phyloP scores from a whole-genome alignment of 2,329 filamentous ascomycete species.

The Nannizziopsis barbatae region DNA sequence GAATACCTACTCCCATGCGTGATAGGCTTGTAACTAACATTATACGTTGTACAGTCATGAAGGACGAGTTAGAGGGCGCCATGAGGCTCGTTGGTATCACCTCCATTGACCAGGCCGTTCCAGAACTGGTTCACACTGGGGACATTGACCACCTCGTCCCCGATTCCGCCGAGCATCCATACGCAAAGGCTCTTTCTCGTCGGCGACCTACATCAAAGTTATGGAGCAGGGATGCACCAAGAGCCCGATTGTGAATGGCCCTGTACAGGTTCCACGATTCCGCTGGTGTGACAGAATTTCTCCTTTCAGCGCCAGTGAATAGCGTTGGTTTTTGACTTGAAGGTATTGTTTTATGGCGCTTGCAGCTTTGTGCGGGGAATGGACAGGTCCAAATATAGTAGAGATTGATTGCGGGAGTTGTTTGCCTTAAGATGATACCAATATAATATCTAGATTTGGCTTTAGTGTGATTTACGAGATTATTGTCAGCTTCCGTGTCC shows the following conservation, averaged over 20 bases:
- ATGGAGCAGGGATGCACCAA: conserved; percentile 15
- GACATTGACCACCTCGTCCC: conserved; percentile 44
- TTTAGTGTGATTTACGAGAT: too few species aligned
- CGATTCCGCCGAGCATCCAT: conserved; percentile 31
- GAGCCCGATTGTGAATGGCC: conserved; percentile 8
- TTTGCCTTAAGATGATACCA: too few species aligned
- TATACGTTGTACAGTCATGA: conserved; percentile 26
- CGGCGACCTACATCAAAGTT: conserved; percentile 21
- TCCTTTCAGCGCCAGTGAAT: too few species aligned
- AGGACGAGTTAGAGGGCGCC: conserved; percentile 39
- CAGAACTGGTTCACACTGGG: conserved; percentile 37
- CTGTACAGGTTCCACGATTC: not conserved
- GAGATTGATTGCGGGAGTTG: too few species aligned
- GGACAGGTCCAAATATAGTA: too few species aligned
- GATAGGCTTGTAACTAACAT: not conserved
- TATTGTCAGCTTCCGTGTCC: too few species aligned
- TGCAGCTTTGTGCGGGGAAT: too few species aligned
- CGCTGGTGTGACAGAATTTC: not conserved
- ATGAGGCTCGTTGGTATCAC: conserved; percentile 41
- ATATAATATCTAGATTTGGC: too few species aligned
- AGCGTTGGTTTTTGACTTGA: too few species aligned
- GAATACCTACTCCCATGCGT: not conserved
- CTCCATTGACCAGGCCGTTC: conserved; percentile 33
- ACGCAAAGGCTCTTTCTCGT: conserved; percentile 30
- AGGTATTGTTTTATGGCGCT: too few species aligned